Conservation (phyloP, 805 yeast genomes). For the Saccharomycopsis sp. region DNA sequence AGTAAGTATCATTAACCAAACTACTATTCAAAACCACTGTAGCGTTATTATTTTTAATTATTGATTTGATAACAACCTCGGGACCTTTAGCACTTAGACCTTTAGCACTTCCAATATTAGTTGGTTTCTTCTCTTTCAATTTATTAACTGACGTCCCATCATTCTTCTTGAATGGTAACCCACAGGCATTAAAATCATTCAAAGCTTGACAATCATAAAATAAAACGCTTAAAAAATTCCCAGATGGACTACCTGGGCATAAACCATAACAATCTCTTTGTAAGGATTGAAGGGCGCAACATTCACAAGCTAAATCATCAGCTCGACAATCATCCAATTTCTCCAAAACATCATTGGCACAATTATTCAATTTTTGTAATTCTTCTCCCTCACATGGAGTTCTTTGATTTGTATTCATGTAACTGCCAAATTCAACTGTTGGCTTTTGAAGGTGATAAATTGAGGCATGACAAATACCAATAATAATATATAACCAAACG, state of each 20-base stretch:
- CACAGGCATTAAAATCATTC: conserved; percentile 45
- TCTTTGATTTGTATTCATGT: conserved; percentile 41
- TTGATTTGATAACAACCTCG: conserved; percentile 9
- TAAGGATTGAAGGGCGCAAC: conserved; percentile 48
- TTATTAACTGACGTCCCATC: conserved; percentile 23
- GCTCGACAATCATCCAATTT: conserved; percentile 45
- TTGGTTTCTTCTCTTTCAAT: background rate
- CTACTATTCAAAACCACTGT: background rate
- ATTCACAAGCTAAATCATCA: conserved; percentile 48
- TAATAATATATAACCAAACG: too few relatives aligned
- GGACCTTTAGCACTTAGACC: background rate
- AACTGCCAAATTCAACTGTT: conserved; percentile 32
- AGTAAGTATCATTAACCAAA: background rate
- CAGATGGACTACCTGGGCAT: conserved; percentile 41
- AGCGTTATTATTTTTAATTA: background rate
- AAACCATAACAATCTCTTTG: conserved; percentile 39
- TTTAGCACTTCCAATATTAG: background rate
- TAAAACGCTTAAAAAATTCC: conserved; percentile 39
- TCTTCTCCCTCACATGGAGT: conserved; percentile 39
- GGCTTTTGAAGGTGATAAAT: conserved; percentile 6
- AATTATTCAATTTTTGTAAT: conserved; percentile 34
- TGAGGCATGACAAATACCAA: too few relatives aligned
- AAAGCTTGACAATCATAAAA: conserved; percentile 39
- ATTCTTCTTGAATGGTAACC: conserved; percentile 41
- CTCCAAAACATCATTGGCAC: conserved; percentile 41